Evolutionary conservation across 129 eudicot species (phyloP), one percentile per base, ranked within the genome.

Genomic region (Rutidosis leptorrhynchoides): DNA sequence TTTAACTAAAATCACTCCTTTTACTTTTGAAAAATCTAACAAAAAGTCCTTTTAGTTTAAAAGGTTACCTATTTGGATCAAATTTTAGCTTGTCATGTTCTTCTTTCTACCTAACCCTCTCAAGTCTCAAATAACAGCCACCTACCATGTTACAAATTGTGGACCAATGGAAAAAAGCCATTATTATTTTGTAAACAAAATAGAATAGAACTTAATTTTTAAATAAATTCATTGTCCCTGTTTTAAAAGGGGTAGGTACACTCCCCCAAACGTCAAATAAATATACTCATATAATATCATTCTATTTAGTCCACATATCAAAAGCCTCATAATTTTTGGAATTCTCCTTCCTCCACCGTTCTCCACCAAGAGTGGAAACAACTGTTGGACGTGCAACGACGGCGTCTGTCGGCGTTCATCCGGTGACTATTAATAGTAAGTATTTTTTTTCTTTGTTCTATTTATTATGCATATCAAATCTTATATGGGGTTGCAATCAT

Each of bases 181-280:
- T 21, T 35, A 42, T 21, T 35, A 20, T 62, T 20, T 11, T 63
- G 42, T 5, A 11, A 9, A 21, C 48, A 64, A 2, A 35, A 32
- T 10, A 25, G 20, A 33, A 35, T 17, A n/a, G 32, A 29, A 9
- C 43, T 1, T 53, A 22, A 17, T n/a, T n/a, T n/a, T n/a, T n/a
- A 7, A n/a, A 46, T n/a, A 46, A 27, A 10, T 12, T 15, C 2
- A 45, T 17, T 3, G 8, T 32, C 29, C 7, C 2, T 23, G 29
- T 35, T 24, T 22, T 45, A 11, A 16, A 32, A 68, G 58, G 74
- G 79, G 64, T 75, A 75, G 79, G 74, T 75, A 53, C 69, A 75
- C 79, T 33, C 46, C 7, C 5, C 46, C 29, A 48, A 17, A 29
- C 22, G 69, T 59, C 69, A 75, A 26, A 59, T 22, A 60, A 62